Evolutionary conservation across 305 asterid genomes (phyloP).

Genomic region (Striga hermonthica): DNA sequence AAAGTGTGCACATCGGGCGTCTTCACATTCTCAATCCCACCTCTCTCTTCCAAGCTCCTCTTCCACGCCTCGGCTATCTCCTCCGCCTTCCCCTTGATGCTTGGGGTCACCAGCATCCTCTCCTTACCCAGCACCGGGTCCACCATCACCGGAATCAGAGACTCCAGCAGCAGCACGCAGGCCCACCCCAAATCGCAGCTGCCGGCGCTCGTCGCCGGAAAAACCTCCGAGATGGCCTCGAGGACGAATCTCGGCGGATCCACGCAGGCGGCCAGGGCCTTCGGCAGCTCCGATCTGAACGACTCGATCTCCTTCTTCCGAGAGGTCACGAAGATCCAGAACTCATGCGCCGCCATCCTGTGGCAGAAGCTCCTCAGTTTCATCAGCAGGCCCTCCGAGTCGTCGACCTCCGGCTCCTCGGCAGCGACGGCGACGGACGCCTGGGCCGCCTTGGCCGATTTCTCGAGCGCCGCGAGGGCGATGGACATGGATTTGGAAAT

Average conservation of each 20-base stretch:
- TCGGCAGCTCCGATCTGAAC: slow-evolving; percentile 58
- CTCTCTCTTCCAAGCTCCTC: slow-evolving; percentile 95
- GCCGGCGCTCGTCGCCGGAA: slow-evolving; percentile 43
- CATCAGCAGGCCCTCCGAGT: slow-evolving; percentile 57
- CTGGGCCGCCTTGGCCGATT: slow-evolving; percentile 39
- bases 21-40: slow-evolving; percentile 91
- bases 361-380: slow-evolving; percentile 55
- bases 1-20: slow-evolving; percentile 97
- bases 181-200: slow-evolving; percentile 94
- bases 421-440: slow-evolving; percentile 33
- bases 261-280: slow-evolving; percentile 64
- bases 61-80: slow-evolving; percentile 91
- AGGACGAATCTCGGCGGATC: slow-evolving; percentile 92
- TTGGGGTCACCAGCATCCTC: slow-evolving; percentile 93
- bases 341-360: slow-evolving; percentile 61
- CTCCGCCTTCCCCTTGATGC: slow-evolving; percentile 68
- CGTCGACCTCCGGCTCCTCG: slow-evolving; percentile 56
- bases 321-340: slow-evolving; percentile 66
- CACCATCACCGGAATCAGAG: slow-evolving; percentile 83
- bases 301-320: slow-evolving; percentile 80
- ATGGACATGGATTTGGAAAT: slow-evolving; percentile 55
- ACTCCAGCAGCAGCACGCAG: slow-evolving; percentile 87
- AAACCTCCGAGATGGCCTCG: slow-evolving; percentile 91
- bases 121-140: slow-evolving; percentile 86
- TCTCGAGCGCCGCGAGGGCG: slow-evolving; percentile 44